phyloP scores from a whole-genome alignment of 352 stramenopile genomes.

The Globisporangium solare region DNA sequence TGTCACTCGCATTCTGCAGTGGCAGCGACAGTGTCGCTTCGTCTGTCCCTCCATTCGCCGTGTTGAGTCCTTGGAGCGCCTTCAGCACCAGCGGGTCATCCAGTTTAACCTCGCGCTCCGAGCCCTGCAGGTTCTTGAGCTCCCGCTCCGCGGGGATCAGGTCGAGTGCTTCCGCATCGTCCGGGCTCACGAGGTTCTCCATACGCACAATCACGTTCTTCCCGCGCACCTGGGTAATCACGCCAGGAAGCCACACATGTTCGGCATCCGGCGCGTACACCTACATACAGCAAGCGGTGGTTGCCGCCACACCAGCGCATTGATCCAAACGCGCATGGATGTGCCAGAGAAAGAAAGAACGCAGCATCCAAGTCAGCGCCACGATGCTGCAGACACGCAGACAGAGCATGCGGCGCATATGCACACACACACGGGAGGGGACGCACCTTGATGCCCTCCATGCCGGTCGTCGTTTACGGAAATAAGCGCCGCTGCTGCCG shows the following conservation, averaged over 20 bases:
- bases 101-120: constrained; percentile 47
- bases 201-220: constrained; percentile 56
- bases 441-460: constrained; percentile 61
- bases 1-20: constrained; percentile 64
- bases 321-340: neutral
- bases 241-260: constrained; percentile 76
- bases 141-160: constrained; percentile 41
- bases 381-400: too few species aligned
- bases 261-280: constrained; percentile 73
- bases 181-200: constrained; percentile 55
- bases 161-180: constrained; percentile 35
- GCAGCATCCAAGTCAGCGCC: neutral
- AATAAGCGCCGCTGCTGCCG: too few species aligned
- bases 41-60: constrained; percentile 23
- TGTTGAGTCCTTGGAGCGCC: constrained; percentile 57
- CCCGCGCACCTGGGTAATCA: constrained; percentile 52
- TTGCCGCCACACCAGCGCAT: neutral
- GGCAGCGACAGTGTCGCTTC: constrained; percentile 35
- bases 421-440: neutral
- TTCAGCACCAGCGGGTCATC: constrained; percentile 50
- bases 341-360: neutral
- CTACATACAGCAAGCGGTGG: constrained; percentile 29
- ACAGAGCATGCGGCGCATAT: neutral
- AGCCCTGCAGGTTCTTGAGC: constrained; percentile 48
- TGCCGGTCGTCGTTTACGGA: constrained; percentile 10